Evolutionary conservation across 177 flowering plant species (phyloP).

Genomic region (Vitis hybrid): DNA sequence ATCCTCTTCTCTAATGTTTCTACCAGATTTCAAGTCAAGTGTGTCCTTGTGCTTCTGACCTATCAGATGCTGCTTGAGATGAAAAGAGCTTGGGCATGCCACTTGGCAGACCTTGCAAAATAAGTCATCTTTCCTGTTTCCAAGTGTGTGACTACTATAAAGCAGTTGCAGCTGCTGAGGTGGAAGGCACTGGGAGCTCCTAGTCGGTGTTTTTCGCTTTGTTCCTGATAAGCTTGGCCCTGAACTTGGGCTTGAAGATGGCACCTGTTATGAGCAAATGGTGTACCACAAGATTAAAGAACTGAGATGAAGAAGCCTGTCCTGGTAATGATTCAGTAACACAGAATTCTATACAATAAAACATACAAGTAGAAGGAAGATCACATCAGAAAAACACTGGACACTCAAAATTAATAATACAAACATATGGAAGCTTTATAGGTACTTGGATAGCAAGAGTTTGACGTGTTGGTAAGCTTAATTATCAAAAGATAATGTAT

Average conservation of each 20-base stretch:
- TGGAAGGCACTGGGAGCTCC: background rate
- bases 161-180: background rate
- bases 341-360: background rate
- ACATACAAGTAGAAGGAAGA: background rate
- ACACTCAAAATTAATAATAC: too few relatives aligned
- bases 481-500: too few relatives aligned
- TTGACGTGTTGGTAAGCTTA: too few relatives aligned
- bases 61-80: conserved; percentile 20
- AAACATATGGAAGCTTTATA: too few relatives aligned
- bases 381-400: background rate
- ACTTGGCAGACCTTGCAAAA: conserved; percentile 27
- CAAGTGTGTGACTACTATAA: background rate
- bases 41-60: conserved; percentile 9
- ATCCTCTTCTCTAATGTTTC: background rate
- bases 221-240: conserved; percentile 5
- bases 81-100: conserved; percentile 11
- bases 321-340: background rate
- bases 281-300: background rate
- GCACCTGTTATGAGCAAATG: conserved; percentile 3
- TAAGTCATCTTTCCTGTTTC: background rate
- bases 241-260: conserved; percentile 7
- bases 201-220: conserved; percentile 15
- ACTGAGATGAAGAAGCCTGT: background rate
- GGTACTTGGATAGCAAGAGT: too few relatives aligned
- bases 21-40: background rate